Percentiles rank a stretch among this genome's conserved stretches.
Evolutionary conservation across 257 asterid genomes (phyloP).

Genomic region (Datura wrightii): DNA sequence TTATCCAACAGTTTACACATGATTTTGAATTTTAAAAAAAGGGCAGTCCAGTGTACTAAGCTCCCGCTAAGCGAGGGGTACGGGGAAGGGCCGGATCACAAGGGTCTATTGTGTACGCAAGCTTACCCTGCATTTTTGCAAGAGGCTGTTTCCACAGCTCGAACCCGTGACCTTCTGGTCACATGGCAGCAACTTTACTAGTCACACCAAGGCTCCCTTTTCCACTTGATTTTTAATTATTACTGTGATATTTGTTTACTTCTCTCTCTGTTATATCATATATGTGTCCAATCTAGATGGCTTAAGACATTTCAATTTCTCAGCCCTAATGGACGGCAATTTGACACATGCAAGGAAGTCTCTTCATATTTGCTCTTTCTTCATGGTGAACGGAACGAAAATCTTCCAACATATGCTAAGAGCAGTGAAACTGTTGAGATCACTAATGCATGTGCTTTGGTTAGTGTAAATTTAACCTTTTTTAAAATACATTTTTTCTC

Average conservation of each 20-base stretch:
- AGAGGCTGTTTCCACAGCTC: too few species aligned
- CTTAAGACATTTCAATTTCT: slow-evolving; percentile 36
- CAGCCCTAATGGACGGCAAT: slow-evolving; percentile 90
- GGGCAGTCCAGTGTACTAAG: too few species aligned
- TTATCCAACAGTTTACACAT: not conserved
- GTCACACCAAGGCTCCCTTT: too few species aligned
- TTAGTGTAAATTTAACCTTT: slow-evolving; percentile 45
- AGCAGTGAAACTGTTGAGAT: slow-evolving; percentile 38
- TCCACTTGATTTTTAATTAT: not conserved
- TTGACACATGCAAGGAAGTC: slow-evolving; percentile 76
- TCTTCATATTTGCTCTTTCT: slow-evolving; percentile 69
- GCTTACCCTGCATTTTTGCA: too few species aligned
- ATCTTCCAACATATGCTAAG: slow-evolving; percentile 34
- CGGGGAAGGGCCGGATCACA: too few species aligned
- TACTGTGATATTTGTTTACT: slow-evolving; percentile 14
- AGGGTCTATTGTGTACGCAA: too few species aligned
- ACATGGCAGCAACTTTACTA: too few species aligned
- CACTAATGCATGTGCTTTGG: slow-evolving; percentile 43
- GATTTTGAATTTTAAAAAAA: not conserved
- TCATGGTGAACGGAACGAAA: slow-evolving; percentile 55
- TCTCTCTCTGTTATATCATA: not conserved
- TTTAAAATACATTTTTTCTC: not conserved
- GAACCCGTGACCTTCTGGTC: too few species aligned
- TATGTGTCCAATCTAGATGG: slow-evolving; percentile 25
- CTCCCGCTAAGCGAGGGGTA: too few species aligned